Percentiles rank a stretch among this genome's conserved stretches.
These are phyloP conservation scores for Candida wancherniae DNA, from an alignment of 805 yeast species.

Conservation along the genomic window DNA sequence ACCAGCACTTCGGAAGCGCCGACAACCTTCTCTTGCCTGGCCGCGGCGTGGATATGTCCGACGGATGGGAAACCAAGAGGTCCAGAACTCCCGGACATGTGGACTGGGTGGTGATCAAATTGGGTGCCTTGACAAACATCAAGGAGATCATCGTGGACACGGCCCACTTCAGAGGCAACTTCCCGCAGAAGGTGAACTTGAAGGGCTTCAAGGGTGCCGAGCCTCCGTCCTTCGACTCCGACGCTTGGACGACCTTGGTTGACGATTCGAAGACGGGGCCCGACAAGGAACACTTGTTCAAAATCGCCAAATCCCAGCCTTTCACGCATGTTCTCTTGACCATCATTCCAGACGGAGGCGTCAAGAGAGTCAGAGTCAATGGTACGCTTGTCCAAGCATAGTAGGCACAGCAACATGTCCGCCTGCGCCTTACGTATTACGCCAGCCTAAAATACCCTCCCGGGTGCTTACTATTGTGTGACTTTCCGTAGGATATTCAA, in stretches of 20 bases:
- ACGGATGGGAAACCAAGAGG: conserved; percentile 97
- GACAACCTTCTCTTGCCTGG: conserved; percentile 90
- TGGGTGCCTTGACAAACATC: conserved; percentile 63
- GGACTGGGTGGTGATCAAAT: conserved; percentile 85
- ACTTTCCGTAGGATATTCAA: too few relatives aligned
- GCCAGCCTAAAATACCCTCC: too few relatives aligned
- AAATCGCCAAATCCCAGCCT: conserved; percentile 24
- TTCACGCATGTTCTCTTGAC: conserved; percentile 72
- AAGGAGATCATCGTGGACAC: conserved; percentile 74
- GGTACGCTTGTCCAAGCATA: conserved; percentile 44
- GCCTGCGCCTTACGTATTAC: too few relatives aligned
- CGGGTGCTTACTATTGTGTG: too few relatives aligned
- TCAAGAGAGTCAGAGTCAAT: conserved; percentile 80
- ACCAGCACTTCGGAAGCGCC: conserved; percentile 92
- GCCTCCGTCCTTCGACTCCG: conserved; percentile 39
- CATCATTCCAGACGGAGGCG: conserved; percentile 96
- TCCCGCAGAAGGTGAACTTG: conserved; percentile 75
- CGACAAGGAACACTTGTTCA: conserved; percentile 69
- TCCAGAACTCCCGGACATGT: conserved; percentile 78
- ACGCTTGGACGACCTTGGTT: conserved; percentile 62
- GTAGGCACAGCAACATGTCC: too few relatives aligned
- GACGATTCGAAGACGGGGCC: conserved; percentile 72
- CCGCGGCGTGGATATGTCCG: conserved; percentile 93
- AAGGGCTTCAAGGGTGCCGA: conserved; percentile 46
- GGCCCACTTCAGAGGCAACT: conserved; percentile 91